Base-by-base conservation (phyloP, 768 basidiomycete species). In the Chalciporus chontae region DNA sequence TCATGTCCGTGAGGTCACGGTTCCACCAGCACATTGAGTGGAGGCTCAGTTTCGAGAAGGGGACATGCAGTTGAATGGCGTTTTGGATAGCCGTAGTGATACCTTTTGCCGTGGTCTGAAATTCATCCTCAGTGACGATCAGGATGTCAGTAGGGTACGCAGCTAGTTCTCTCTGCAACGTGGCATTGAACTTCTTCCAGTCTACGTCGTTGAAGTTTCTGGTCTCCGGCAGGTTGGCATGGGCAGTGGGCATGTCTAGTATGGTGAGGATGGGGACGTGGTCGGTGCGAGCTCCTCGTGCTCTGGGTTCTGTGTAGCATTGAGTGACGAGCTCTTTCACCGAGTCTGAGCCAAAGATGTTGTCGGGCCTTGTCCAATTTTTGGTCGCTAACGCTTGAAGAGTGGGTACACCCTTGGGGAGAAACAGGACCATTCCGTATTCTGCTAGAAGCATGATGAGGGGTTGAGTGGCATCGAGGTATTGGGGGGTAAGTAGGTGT, bases 11-110 rank as follows among this genome's bases (percentile, higher is more conserved):
- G 14, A 67, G 50, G 6, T 63, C 56, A 0, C 36, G 4, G 1
- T 21, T 59, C 57, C 57, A 67, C 64, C 63, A 67, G 0, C 56
- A n/a, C n/a, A 58, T 65, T 4, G 54, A 43, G 34, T 50, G 49
- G 0, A 59, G 60, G 32, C 36, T 44, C 2, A 56, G 58, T 21
- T 54, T 48, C 2, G 54, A n/a, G 3, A n/a, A 26, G 0, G 56
- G 53, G 1, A 60, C 53, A 2, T n/a, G 29, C 0, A 29, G 17
- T 5, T 57, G 29, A 11, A 61, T 56, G 1, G 52, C 54, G 0
- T 50, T 43, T 14, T 51, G 31, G 0, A 73, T 32, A 2, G 60
- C 60, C 0, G 6, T 23, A 1, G 51, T 54, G 0, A 72, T 46
- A 2, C 5, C 14, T 0, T 17, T 17, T 0, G 59, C 53, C 0